These are phyloP conservation scores for Aspergillus piperis DNA, from an alignment of 2,329 filamentous ascomycete genomes.

Conservation along the genomic window DNA sequence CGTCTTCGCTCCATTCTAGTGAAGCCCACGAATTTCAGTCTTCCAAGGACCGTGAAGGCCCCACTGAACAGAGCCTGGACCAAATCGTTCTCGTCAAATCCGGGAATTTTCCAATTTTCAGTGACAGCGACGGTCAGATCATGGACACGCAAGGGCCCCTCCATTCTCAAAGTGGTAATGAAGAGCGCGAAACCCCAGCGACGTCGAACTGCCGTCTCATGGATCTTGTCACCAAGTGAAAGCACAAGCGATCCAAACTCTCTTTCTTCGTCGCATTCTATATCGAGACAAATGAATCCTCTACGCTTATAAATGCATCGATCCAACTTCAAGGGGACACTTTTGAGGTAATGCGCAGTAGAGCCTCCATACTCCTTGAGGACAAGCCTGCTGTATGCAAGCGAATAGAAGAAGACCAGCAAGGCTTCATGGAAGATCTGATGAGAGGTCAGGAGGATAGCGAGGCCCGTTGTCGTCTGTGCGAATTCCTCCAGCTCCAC, in stretches of 20 bases:
- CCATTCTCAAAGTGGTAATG: slow-evolving; percentile 14
- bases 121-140: slow-evolving; percentile 18
- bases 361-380: slow-evolving; percentile 15
- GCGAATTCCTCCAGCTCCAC: slow-evolving; percentile 18
- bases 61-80: slow-evolving; percentile 18
- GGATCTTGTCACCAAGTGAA: slow-evolving; percentile 17
- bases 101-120: slow-evolving; percentile 20
- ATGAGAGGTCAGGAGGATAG: slow-evolving; percentile 21
- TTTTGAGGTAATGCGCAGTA: slow-evolving; percentile 16
- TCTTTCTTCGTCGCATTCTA: slow-evolving; percentile 12
- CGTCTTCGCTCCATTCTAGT: slow-evolving; percentile 13
- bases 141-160: slow-evolving; percentile 14
- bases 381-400: slow-evolving; percentile 19
- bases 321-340: slow-evolving; percentile 10
- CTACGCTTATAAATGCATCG: slow-evolving; percentile 13
- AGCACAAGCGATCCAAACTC: slow-evolving; percentile 14
- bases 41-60: slow-evolving; percentile 18
- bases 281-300: slow-evolving; percentile 8
- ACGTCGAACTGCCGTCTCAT: slow-evolving; percentile 15
- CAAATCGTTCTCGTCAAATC: slow-evolving; percentile 20
- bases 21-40: slow-evolving; percentile 18
- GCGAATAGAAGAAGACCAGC: slow-evolving; percentile 19
- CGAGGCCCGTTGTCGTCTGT: slow-evolving; percentile 11
- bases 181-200: slow-evolving; percentile 18
- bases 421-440: slow-evolving; percentile 23